Evolutionary conservation across 768 basidiomycete genomes (phyloP), one percentile per base, ranked within the genome.

Genomic region (Suillus discolor): DNA sequence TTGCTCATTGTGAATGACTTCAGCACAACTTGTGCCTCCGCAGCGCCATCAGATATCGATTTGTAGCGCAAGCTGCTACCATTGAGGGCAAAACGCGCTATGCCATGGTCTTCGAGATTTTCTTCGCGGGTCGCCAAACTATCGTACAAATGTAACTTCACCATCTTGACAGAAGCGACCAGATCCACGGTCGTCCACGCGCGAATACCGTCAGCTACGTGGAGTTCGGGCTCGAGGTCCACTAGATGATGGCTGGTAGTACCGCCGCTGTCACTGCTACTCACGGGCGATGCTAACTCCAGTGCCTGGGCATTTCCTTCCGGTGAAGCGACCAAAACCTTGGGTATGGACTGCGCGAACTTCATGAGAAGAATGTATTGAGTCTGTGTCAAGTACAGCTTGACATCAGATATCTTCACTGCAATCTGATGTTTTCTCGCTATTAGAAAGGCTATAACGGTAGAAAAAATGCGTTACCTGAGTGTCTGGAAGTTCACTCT

Each of bases 1-100:
- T 97, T 96, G 75, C 85, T 89, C 83, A 98, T 90, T 1, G 94
- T 94, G 72, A 99, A 90, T 0, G 97, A 96, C 70, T 89, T 88
- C n/a, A 98, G 78, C 34, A 95, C 83, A 57, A 98, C 79, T 77
- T 97, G 96, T 3, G 91, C 89, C 75, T 97, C 94, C 66, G 86
- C 83, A n/a, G 93, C 86, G 23, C 92, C 90, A 74, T 96, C 88
- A 23, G 90, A 90, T 31, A 94, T 83, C 71, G 88, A 82, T 78
- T 97, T 97, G 71, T 92, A 82, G 57, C 93, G 87, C 64, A 97
- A 80, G 39, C 83, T 87, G 68, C 88, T 93, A 71, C 90, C 86
- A 68, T 89, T 91, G 64, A 99, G 79, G 1, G 94, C 89, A 71
- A 99, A 94, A 54, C 89, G 85, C 25, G 89, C 90, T 62, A 99